Base-by-base conservation (phyloP, 768 basidiomycete species). In the Paxillus ammoniavirescens region DNA sequence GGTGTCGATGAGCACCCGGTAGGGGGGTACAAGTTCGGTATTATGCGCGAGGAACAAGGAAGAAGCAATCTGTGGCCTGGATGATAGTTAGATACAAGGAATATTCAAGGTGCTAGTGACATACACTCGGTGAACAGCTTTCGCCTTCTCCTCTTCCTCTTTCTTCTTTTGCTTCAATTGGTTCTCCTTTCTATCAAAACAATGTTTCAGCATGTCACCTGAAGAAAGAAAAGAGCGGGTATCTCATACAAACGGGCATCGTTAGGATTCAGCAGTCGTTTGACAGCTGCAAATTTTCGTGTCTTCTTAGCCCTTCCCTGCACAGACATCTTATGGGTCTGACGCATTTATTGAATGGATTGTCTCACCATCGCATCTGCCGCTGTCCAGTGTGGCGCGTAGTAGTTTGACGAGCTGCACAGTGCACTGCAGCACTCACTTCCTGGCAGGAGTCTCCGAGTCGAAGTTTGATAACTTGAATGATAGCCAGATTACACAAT, bases 1-100 rank as follows among this genome's bases (percentile, higher is more conserved):
- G 67, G 97, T 99, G 72, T 99, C 97, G 55, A 99, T 93, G 37
- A 99, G 83, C 26, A 99, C 92, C 17, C 96, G 86, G 68, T 98
- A 99, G 3, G 97, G 97, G 0, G 97, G 97, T 0, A 92, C 95
- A 44, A 99, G 89, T 17, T 97, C 89, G 18, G 89, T 86, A 70
- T 99, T 98, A 70, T 98, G 97, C 4, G 89, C 86, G 40, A 99
- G 78, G 78, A 98, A 98, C 61, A 98, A 77, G 17, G 94, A 93
- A 30, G 93, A 90, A n/a, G 94, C 85, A 41, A 89, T 79, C 65
- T 91, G 89, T 4, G 89, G 83, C 43, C 93, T 96, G 14, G 42
- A 47, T 14, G 43, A 47, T 21, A 8, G 18, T 53, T 5, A 50
- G 31, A 28, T 7, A 8, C 5, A 15, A 17, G 21, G 23, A 17